phyloP scores from a whole-genome alignment of 2,329 filamentous ascomycete genomes.

The Microdochium paspali region DNA sequence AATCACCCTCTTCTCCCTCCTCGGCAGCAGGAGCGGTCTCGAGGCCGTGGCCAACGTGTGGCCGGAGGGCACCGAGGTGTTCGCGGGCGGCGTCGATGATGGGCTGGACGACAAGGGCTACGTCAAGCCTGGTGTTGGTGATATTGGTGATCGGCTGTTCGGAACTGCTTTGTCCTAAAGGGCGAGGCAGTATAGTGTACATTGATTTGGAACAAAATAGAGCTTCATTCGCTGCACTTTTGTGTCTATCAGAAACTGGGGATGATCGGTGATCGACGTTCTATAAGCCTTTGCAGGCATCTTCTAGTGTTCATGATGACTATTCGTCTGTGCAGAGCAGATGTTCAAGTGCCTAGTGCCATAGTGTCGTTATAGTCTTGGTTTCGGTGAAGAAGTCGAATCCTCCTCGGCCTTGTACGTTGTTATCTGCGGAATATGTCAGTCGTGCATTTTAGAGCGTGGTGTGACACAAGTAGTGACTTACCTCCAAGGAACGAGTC shows the following conservation, averaged over 20 bases:
- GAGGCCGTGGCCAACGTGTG: constrained; percentile 64
- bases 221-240: neutral
- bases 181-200: neutral
- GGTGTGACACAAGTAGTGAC: neutral
- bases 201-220: neutral
- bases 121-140: constrained; percentile 83
- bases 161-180: constrained; percentile 4
- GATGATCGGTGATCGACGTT: too few relatives aligned
- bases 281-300: too few relatives aligned
- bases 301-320: too few relatives aligned
- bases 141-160: constrained; percentile 85
- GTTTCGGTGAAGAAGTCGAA: neutral
- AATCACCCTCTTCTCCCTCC: constrained; percentile 66
- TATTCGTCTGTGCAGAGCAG: too few relatives aligned
- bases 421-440: neutral
- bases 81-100: constrained; percentile 71
- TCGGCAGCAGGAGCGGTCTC: constrained; percentile 67
- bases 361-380: neutral
- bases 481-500: neutral
- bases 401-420: neutral
- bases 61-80: constrained; percentile 69
- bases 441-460: too few relatives aligned
- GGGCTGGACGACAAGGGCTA: constrained; percentile 72
- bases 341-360: neutral
- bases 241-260: too few relatives aligned